These are phyloP conservation scores for Blastobotrys peoriensis DNA, from an alignment of 805 yeast species.

Conservation along the genomic window DNA sequence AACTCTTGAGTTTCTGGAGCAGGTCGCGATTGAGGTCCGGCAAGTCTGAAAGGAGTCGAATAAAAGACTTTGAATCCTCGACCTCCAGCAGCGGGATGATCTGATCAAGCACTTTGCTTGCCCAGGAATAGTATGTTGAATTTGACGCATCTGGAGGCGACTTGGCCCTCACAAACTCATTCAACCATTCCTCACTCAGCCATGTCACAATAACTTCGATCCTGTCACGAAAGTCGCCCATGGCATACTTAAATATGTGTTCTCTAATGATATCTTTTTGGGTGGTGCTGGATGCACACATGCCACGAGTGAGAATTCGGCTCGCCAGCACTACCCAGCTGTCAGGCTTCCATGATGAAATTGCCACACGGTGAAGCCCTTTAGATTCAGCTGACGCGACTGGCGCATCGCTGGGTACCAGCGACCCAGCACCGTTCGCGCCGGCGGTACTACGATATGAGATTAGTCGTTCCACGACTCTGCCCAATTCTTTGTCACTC, in stretches of 20 bases:
- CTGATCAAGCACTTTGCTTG: conserved; percentile 64
- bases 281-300: conserved; percentile 26
- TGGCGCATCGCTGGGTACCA: not conserved
- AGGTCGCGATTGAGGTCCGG: conserved; percentile 65
- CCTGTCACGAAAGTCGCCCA: conserved; percentile 63
- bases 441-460: conserved; percentile 13
- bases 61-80: conserved; percentile 70
- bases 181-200: conserved; percentile 93
- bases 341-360: conserved; percentile 53
- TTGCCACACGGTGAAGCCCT: conserved; percentile 28
- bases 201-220: conserved; percentile 79
- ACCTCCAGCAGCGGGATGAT: conserved; percentile 80
- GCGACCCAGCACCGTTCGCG: conserved; percentile 5
- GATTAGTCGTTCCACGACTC: conserved; percentile 19
- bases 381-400: conserved; percentile 14
- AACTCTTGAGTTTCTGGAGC: conserved; percentile 58
- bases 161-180: conserved; percentile 43
- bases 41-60: conserved; percentile 78
- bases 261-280: conserved; percentile 50
- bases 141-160: conserved; percentile 21
- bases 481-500: conserved; percentile 11
- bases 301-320: conserved; percentile 79
- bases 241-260: conserved; percentile 64
- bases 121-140: conserved; percentile 55
- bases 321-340: conserved; percentile 74